Percentiles rank a stretch among this genome's conserved stretches.
Evolutionary conservation across 768 basidiomycete genomes (phyloP).

Genomic region (Rickenella mellea): DNA sequence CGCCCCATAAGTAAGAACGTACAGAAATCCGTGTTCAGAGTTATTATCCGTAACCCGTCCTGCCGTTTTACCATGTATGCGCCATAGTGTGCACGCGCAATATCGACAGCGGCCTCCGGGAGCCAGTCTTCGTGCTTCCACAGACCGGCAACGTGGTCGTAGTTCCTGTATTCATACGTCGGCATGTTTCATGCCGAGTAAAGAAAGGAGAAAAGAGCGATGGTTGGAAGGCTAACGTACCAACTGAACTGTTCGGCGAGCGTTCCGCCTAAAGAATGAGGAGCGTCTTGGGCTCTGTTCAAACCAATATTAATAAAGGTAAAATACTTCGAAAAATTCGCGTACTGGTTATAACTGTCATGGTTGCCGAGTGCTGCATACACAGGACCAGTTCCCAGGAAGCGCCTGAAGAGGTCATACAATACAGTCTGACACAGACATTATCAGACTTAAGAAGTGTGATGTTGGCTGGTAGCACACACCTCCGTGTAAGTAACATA

Average conservation of each 20-base stretch:
- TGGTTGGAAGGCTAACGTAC: constrained; percentile 21
- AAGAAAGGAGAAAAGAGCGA: background rate
- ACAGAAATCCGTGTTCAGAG: constrained; percentile 74
- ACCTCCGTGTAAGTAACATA: constrained; percentile 60
- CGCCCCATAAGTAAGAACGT: constrained; percentile 17
- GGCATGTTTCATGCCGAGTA: background rate
- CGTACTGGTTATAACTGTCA: constrained; percentile 61
- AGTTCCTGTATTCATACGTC: constrained; percentile 41
- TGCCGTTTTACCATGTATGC: constrained; percentile 60
- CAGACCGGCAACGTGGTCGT: constrained; percentile 60
- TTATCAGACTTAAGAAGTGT: background rate
- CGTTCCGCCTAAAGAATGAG: constrained; percentile 42
- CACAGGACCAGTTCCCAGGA: constrained; percentile 58
- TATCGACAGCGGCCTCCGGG: constrained; percentile 39
- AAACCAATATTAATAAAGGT: background rate
- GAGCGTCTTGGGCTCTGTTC: constrained; percentile 33
- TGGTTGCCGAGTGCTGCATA: constrained; percentile 74
- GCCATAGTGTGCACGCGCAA: constrained; percentile 60
- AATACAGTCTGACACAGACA: constrained; percentile 37
- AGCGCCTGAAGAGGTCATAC: constrained; percentile 56
- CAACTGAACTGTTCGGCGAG: constrained; percentile 59
- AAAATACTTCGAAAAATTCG: constrained; percentile 3
- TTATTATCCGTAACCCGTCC: constrained; percentile 63
- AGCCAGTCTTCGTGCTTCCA: constrained; percentile 71
- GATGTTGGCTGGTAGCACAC: constrained; percentile 2